A percentile compares a stretch with the other conserved stretches of the same genome.
These are phyloP conservation scores for Populus alba DNA, from an alignment of 345 rosid species.

Conservation along the genomic window DNA sequence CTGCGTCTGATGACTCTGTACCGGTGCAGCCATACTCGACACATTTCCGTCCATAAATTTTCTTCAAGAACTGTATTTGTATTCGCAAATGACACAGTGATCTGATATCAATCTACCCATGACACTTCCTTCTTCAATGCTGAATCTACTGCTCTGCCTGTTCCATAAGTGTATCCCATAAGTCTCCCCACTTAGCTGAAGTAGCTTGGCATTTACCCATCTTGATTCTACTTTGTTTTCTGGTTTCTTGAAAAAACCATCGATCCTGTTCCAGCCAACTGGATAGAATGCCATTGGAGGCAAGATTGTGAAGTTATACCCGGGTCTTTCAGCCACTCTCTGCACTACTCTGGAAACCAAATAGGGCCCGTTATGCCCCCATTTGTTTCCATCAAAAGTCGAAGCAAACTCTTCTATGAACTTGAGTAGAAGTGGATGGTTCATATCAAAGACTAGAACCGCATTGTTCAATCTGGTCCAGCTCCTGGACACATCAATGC, in stretches of 20 bases:
- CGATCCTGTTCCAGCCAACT: constrained; percentile 59
- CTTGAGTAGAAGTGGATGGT: constrained; percentile 54
- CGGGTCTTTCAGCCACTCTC: constrained; percentile 39
- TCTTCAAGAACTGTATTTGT: constrained; percentile 19
- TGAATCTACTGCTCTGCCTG: constrained; percentile 50
- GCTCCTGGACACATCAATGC: constrained; percentile 41
- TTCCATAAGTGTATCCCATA: constrained; percentile 82
- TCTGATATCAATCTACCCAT: constrained; percentile 48
- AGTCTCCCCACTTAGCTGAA: constrained; percentile 42
- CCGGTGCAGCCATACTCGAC: background rate
- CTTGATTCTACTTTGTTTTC: constrained; percentile 22
- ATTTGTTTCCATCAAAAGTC: constrained; percentile 70
- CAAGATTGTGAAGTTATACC: constrained; percentile 49
- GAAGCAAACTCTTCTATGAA: constrained; percentile 72
- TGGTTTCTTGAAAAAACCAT: constrained; percentile 52
- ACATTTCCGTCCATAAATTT: background rate
- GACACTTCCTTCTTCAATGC: constrained; percentile 63
- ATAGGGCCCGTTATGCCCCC: constrained; percentile 91
- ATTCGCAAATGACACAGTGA: constrained; percentile 52
- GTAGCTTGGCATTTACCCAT: constrained; percentile 51
- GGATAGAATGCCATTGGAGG: constrained; percentile 70
- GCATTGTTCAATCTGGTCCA: constrained; percentile 87
- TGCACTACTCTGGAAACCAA: constrained; percentile 61
- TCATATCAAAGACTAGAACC: constrained; percentile 58
- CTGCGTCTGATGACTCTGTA: background rate